Evolutionary conservation across 495 filamentous ascomycete genomes (phyloP).

Genomic region (Neurospora tetrasperma): DNA sequence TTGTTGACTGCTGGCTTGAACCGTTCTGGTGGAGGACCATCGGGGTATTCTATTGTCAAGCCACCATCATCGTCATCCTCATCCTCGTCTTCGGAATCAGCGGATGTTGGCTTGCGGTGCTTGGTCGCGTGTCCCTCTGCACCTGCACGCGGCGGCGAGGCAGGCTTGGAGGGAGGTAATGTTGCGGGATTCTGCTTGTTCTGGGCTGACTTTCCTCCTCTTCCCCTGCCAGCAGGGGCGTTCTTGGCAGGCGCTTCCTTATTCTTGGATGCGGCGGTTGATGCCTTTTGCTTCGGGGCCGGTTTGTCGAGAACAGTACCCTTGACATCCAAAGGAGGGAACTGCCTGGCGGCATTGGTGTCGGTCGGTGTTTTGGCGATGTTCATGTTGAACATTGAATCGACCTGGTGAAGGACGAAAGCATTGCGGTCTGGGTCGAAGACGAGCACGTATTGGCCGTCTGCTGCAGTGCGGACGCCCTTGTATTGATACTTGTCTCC

Average conservation of each 20-base stretch:
- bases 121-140: slow-evolving; percentile 4
- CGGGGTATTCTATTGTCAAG: slow-evolving; percentile 37
- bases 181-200: slow-evolving; percentile 14
- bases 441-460: slow-evolving; percentile 44
- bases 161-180: background rate
- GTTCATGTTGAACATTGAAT: slow-evolving; percentile 52
- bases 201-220: slow-evolving; percentile 9
- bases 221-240: slow-evolving; percentile 16
- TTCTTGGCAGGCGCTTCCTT: slow-evolving; percentile 17
- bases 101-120: slow-evolving; percentile 9
- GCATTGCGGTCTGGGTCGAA: slow-evolving; percentile 44
- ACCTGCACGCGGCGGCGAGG: background rate
- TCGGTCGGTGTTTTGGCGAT: slow-evolving; percentile 35
- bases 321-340: slow-evolving; percentile 31
- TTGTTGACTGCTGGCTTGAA: slow-evolving; percentile 15
- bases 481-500: slow-evolving; percentile 41
- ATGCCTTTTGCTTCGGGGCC: slow-evolving; percentile 14
- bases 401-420: slow-evolving; percentile 45
- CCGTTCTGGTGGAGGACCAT: slow-evolving; percentile 18
- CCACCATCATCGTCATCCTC: slow-evolving; percentile 36
- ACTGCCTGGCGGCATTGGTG: slow-evolving; percentile 28
- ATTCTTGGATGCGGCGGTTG: slow-evolving; percentile 10
- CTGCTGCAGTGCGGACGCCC: slow-evolving; percentile 36
- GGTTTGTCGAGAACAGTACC: background rate
- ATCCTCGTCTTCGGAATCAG: slow-evolving; percentile 30